These are phyloP conservation scores for Hyaloscypha finlandica DNA, from an alignment of 495 filamentous ascomycete genomes.

Conservation along the genomic window DNA sequence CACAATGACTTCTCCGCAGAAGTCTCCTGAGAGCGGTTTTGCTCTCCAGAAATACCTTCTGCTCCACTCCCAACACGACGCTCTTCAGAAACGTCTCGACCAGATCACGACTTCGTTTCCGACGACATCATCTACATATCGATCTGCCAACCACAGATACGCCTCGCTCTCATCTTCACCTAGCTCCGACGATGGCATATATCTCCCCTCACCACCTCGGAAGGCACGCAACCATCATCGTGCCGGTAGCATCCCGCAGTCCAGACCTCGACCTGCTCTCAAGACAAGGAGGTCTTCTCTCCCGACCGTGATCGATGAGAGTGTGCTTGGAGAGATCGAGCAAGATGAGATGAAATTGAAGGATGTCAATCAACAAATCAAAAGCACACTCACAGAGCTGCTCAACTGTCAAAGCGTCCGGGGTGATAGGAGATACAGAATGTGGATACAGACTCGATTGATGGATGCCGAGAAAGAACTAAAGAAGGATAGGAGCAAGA, in stretches of 20 bases:
- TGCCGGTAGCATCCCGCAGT: constrained; percentile 14
- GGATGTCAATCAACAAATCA: constrained; percentile 65
- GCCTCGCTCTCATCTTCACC: constrained; percentile 22
- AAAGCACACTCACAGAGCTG: constrained; percentile 63
- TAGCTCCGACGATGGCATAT: constrained; percentile 6
- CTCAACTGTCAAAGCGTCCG: constrained; percentile 63
- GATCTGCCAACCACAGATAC: constrained; percentile 36
- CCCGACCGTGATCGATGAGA: constrained; percentile 42
- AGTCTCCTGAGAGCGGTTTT: constrained; percentile 41
- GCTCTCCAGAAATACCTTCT: constrained; percentile 58
- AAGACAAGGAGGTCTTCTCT: constrained; percentile 31
- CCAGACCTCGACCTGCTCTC: neutral
- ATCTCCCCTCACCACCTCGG: neutral
- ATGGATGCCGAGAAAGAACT: constrained; percentile 67
- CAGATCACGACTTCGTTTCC: constrained; percentile 39
- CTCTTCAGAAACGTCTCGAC: constrained; percentile 50
- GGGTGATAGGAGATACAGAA: constrained; percentile 54
- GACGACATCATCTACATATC: constrained; percentile 33
- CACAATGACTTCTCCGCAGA: constrained; percentile 14
- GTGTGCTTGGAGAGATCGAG: constrained; percentile 42
- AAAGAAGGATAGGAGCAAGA: constrained; percentile 32
- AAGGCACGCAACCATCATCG: constrained; percentile 29
- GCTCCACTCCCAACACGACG: constrained; percentile 56
- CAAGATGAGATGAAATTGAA: constrained; percentile 54
- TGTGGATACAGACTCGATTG: constrained; percentile 62